Evolutionary conservation across 306 rosid species (phyloP).

Genomic region (Comarum palustre): DNA sequence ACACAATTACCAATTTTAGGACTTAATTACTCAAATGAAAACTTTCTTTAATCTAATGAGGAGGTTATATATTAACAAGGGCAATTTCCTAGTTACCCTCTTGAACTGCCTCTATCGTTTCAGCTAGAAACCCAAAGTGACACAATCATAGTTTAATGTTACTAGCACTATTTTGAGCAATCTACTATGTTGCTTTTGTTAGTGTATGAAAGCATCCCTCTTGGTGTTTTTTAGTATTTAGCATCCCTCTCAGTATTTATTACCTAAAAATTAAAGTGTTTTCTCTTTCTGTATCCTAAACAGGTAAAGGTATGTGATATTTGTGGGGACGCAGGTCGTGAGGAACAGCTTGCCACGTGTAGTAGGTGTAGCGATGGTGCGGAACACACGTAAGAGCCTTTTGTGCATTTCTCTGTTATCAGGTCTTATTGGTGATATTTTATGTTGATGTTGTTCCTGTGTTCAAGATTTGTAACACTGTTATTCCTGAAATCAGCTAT

Average conservation of each 20-base stretch:
- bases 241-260: not conserved
- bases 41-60: not conserved
- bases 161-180: not conserved
- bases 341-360: slow-evolving; percentile 79
- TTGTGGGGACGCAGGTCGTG: slow-evolving; percentile 96
- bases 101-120: not conserved
- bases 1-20: too few relatives aligned
- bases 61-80: not conserved
- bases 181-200: not conserved
- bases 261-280: slow-evolving; percentile 1
- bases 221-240: not conserved
- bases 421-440: slow-evolving; percentile 25
- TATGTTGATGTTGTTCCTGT: slow-evolving; percentile 13
- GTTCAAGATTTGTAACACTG: slow-evolving; percentile 17
- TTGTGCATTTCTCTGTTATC: slow-evolving; percentile 16
- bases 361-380: slow-evolving; percentile 95
- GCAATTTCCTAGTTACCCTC: not conserved
- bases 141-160: not conserved
- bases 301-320: slow-evolving; percentile 95
- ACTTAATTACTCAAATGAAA: too few relatives aligned
- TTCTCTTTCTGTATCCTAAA: slow-evolving; percentile 20
- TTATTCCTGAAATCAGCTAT: slow-evolving; percentile 52
- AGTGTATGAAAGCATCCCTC: not conserved
- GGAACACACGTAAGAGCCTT: slow-evolving; percentile 75
- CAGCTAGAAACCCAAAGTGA: not conserved